phyloP scores from a whole-genome alignment of 2,329 filamentous ascomycete genomes.

The Cryphonectria nitschkei region DNA sequence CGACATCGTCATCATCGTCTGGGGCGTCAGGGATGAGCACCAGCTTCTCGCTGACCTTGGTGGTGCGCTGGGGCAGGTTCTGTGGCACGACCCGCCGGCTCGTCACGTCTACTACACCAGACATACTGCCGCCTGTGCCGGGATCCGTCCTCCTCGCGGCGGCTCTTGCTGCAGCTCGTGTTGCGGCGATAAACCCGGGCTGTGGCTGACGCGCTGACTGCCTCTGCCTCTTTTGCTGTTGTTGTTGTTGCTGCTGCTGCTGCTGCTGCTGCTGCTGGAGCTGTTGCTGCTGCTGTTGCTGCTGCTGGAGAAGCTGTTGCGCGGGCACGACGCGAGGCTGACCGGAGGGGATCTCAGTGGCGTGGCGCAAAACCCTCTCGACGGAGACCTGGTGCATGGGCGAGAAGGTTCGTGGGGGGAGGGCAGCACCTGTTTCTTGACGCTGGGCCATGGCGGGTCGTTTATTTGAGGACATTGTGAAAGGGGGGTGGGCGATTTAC shows the following conservation, averaged over 20 bases:
- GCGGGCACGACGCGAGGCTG: slow-evolving; percentile 77
- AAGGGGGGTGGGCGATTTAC: background rate
- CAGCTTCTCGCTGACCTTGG: slow-evolving; percentile 96
- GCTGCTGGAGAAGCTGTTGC: slow-evolving; percentile 7
- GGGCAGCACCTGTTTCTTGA: slow-evolving; percentile 22
- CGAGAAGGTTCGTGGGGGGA: slow-evolving; percentile 32
- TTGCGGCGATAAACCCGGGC: slow-evolving; percentile 26
- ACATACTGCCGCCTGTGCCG: slow-evolving; percentile 11
- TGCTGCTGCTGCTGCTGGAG: slow-evolving; percentile 14
- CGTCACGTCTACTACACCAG: slow-evolving; percentile 37
- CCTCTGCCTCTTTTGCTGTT: background rate
- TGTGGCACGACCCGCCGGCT: slow-evolving; percentile 51
- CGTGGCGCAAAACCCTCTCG: slow-evolving; percentile 92
- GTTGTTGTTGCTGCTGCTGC: slow-evolving; percentile 12
- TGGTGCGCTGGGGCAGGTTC: slow-evolving; percentile 79
- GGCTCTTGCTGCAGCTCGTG: slow-evolving; percentile 23
- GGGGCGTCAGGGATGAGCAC: slow-evolving; percentile 86
- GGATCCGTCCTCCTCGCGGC: slow-evolving; percentile 33
- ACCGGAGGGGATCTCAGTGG: slow-evolving; percentile 92
- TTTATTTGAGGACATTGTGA: slow-evolving; percentile 52
- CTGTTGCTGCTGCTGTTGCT: background rate
- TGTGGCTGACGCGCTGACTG: slow-evolving; percentile 21
- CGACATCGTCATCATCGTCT: slow-evolving; percentile 56
- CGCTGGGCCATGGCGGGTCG: slow-evolving; percentile 46
- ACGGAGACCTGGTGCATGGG: slow-evolving; percentile 82